phyloP scores from a whole-genome alignment of 1,284 basidiomycete genomes.

The Meira miltonrushii region DNA sequence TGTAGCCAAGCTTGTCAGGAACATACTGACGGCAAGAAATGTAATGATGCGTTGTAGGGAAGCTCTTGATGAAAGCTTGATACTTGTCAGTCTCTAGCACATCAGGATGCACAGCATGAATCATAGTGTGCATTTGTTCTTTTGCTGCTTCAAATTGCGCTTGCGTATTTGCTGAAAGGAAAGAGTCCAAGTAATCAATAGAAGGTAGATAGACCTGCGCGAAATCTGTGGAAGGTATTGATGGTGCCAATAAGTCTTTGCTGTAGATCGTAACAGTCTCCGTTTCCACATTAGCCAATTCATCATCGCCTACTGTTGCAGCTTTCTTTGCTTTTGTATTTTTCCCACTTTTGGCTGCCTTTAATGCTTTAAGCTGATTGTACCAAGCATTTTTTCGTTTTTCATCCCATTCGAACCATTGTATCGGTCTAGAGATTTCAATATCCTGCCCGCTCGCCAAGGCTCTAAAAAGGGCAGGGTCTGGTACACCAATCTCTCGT shows the following conservation, averaged over 20 bases:
- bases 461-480: constrained; percentile 57
- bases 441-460: constrained; percentile 55
- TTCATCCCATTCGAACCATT: constrained; percentile 26
- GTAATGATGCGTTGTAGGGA: constrained; percentile 58
- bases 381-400: constrained; percentile 28
- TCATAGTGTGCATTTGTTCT: constrained; percentile 22
- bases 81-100: constrained; percentile 65
- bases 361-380: constrained; percentile 55
- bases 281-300: background rate
- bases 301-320: constrained; percentile 36
- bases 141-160: background rate
- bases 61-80: constrained; percentile 65
- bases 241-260: constrained; percentile 58
- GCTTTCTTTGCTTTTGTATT: constrained; percentile 51
- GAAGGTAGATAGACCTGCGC: constrained; percentile 60
- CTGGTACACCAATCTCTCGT: constrained; percentile 63
- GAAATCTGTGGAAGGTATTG: constrained; percentile 61
- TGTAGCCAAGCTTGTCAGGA: constrained; percentile 69
- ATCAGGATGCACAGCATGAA: constrained; percentile 32
- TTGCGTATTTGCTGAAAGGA: constrained; percentile 53
- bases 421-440: constrained; percentile 50
- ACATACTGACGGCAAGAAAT: constrained; percentile 60
- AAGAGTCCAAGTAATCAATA: constrained; percentile 64
- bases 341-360: constrained; percentile 51
- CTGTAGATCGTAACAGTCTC: constrained; percentile 22